Evolutionary conservation across 2,329 filamentous ascomycete genomes (phyloP), one percentile per base, ranked within the genome.

Genomic region (Colletotrichum liaoningense): DNA sequence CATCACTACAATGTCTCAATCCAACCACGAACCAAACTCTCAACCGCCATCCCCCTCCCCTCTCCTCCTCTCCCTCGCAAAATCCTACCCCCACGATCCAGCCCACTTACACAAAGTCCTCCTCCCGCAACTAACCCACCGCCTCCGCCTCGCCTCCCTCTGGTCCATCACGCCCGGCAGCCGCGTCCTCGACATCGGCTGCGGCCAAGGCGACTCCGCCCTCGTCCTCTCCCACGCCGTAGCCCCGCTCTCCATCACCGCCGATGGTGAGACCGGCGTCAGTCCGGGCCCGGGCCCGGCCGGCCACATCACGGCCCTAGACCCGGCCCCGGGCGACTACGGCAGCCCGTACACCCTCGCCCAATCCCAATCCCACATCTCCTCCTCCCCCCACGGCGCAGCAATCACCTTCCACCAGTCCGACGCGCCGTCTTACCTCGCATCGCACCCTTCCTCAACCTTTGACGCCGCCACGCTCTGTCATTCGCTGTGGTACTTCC

Each of bases 151-250:
- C 24, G 9, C 62, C 30, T 16, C 58, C n/a, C 49, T 69, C 33
- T 74, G 72, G 72, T 72, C 69, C 72, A 68, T 74, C 46, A 22
- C 63, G 24, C 69, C 72, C 24, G 60, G 62, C 19, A 60, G 33
- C 22, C 60, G 35, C 14, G 58, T 75, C 26, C 74, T 75, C 46
- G 74, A 75, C 67, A 67, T 74, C 58, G 74, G 74, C 57, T 75
- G 74, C 72, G 74, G 74, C 11, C 74, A 74, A 33, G 72, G 72
- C 54, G 72, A 74, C 63, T 74, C 72, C 35, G 58, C 69, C 11
- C 58, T 74, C 24, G 69, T 69, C 35, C 72, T 74, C 33, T 30
- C 72, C 22, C 63, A 74, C n/a, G 19, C 26, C n/a, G 69, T 74
- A n/a, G 54, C 55, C 58, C 38, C 49, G 1, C 24, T 55, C 16